These are phyloP conservation scores for Mortierella sp. DNA, from an alignment of 371 early-diverging fungal species.

Conservation along the genomic window DNA sequence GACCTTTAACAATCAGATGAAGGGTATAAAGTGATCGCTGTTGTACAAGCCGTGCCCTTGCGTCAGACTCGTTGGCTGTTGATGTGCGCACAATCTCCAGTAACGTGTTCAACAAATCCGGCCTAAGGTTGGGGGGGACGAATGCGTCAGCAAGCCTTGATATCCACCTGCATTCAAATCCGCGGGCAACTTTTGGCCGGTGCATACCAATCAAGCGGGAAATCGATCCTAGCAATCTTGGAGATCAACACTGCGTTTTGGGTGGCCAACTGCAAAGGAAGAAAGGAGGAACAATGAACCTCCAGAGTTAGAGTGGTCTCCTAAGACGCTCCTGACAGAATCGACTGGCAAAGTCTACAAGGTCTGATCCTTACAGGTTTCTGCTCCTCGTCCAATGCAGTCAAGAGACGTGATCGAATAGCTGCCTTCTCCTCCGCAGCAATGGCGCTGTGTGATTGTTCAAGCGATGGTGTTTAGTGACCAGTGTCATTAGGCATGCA, in stretches of 20 bases:
- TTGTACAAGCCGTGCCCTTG: slow-evolving; percentile 62
- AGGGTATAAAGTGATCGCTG: slow-evolving; percentile 80
- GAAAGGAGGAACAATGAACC: no score
- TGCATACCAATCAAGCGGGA: slow-evolving; percentile 58
- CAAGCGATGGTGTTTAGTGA: no score
- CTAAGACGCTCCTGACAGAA: neutral
- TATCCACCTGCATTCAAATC: neutral
- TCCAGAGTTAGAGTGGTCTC: no score
- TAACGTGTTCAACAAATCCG: slow-evolving; percentile 72
- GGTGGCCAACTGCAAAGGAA: slow-evolving; percentile 65
- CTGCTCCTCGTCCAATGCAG: slow-evolving; percentile 73
- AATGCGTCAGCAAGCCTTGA: neutral
- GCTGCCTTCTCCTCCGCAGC: slow-evolving; percentile 72
- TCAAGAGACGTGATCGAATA: slow-evolving; percentile 69
- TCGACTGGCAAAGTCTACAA: neutral
- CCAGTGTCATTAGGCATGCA: neutral
- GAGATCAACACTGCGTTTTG: slow-evolving; percentile 80
- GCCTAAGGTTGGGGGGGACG: slow-evolving; percentile 55
- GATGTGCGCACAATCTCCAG: slow-evolving; percentile 71
- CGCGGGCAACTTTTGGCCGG: no score
- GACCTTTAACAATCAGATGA: slow-evolving; percentile 80
- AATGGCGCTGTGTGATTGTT: slow-evolving; percentile 62
- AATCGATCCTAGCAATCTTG: slow-evolving; percentile 85
- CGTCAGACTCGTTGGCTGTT: slow-evolving; percentile 45
- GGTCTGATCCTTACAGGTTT: slow-evolving; percentile 61